A percentile compares a stretch with the other conserved stretches of the same genome.
phyloP scores from a whole-genome alignment of 768 basidiomycete genomes.

The Xerocomus potaroensis region DNA sequence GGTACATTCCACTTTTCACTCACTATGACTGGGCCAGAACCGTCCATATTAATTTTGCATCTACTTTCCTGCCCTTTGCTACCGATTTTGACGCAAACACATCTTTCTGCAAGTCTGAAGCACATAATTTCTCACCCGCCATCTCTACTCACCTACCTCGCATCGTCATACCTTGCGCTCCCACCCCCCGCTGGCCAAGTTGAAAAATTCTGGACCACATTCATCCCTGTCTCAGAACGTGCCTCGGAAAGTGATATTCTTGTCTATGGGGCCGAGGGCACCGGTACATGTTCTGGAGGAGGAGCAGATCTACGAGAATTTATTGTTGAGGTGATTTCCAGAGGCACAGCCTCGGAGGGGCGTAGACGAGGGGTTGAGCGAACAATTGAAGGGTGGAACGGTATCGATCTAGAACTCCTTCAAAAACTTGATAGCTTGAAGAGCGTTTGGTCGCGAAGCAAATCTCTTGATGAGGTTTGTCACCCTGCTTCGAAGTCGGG shows the following conservation, averaged over 20 bases:
- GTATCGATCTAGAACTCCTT: slow-evolving; percentile 41
- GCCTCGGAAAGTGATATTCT: slow-evolving; percentile 54
- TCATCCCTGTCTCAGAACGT: slow-evolving; percentile 65
- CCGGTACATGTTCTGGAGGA: slow-evolving; percentile 37
- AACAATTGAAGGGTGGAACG: slow-evolving; percentile 60
- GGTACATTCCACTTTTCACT: slow-evolving; percentile 1
- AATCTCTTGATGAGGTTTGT: slow-evolving; percentile 31
- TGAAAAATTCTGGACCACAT: slow-evolving; percentile 79
- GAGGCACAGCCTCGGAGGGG: slow-evolving; percentile 39
- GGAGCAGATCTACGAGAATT: slow-evolving; percentile 43
- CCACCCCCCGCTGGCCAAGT: slow-evolving; percentile 60
- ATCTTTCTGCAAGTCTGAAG: slow-evolving; percentile 60
- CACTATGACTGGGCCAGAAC: slow-evolving; percentile 30
- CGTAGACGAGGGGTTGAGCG: slow-evolving; percentile 56
- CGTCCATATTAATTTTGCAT: slow-evolving; percentile 61
- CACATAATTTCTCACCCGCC: slow-evolving; percentile 70
- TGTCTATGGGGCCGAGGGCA: slow-evolving; percentile 53
- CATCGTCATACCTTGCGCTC: slow-evolving; percentile 63
- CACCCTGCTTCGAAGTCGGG: background rate
- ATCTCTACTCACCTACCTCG: slow-evolving; percentile 61
- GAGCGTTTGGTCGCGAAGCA: slow-evolving; percentile 40
- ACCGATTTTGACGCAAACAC: slow-evolving; percentile 53
- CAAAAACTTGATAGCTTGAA: slow-evolving; percentile 50
- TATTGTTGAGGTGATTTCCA: slow-evolving; percentile 58
- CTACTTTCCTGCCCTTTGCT: slow-evolving; percentile 46